Evolutionary conservation across 257 asterid genomes (phyloP), one percentile per base, ranked within the genome.

Genomic region (Ilex asprella): DNA sequence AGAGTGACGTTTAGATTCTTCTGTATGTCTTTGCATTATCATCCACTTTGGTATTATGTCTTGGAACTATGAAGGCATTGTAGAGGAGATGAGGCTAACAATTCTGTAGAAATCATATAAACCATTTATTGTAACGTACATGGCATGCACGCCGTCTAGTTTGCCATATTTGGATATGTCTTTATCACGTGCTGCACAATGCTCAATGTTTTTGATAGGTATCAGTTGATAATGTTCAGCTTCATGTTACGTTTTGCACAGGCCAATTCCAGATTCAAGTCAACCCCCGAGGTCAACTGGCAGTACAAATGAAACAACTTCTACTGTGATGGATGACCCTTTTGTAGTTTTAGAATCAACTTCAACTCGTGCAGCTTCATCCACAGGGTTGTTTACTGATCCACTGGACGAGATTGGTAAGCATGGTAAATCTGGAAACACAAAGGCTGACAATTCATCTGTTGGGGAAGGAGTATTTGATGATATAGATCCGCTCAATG

Each of bases 401-500:
- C 96, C 97, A 60, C 77, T 87, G 66, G 87, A 84, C 21, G 91
- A 90, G 65, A 78, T 84, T 16, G 68, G 76, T 68, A 84, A 73
- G 75, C 62, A 79, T 61, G 81, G 82, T 60, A 87, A 84, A 71
- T 76, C 96, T 32, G 75, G 79, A 67, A 87, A 81, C 68, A 67
- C 71, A 43, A 82, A 73, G 66, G 72, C 79, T 68, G 92, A 83
- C 59, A 67, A 71, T 66, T 71, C 94, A 61, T 73, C 86, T 61
- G 79, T 77, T 61, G 61, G 76, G 71, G 89, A 76, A 62, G 88
- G 85, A 72, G 82, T 76, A 64, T 86, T 89, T 77, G 95, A 86
- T 76, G 89, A 84, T 78, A 69, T 90, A 51, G 95, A 93, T 80
- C 87, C 95, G 67, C 85, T 87, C 56, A 72, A 73, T 63, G 76